Evolutionary conservation across 192 early-diverging fungal species (phyloP).

Genomic region (Haplosporangium gracile): DNA sequence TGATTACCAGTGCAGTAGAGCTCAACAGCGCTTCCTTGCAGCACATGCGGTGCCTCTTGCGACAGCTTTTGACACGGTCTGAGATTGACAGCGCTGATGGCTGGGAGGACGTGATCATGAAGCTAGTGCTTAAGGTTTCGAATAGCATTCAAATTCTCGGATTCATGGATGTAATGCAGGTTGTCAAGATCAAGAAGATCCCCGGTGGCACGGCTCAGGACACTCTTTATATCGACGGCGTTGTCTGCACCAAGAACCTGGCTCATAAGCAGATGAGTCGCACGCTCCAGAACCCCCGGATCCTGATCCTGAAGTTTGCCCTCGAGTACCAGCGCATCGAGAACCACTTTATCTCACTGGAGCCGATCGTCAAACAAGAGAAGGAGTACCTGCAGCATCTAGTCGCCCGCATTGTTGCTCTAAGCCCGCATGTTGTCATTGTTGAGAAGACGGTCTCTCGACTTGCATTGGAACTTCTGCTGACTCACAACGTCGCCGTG

Average conservation of each 20-base stretch:
- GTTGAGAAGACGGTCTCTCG: constrained; percentile 87
- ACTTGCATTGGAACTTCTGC: constrained; percentile 85
- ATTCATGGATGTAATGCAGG: constrained; percentile 81
- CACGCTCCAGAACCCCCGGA: constrained; percentile 74
- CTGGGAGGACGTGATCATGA: constrained; percentile 82
- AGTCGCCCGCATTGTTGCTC: constrained; percentile 80
- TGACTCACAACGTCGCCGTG: constrained; percentile 85
- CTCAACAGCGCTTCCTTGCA: constrained; percentile 74
- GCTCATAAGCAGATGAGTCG: constrained; percentile 92
- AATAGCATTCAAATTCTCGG: constrained; percentile 80
- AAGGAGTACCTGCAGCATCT: constrained; percentile 85
- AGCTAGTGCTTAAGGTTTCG: constrained; percentile 76
- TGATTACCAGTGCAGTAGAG: constrained; percentile 56
- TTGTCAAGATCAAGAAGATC: constrained; percentile 96
- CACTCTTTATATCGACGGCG: constrained; percentile 88
- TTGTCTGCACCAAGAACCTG: constrained; percentile 94
- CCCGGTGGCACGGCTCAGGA: constrained; percentile 86
- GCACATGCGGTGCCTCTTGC: constrained; percentile 78
- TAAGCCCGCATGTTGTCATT: constrained; percentile 85
- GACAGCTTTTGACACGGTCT: constrained; percentile 79
- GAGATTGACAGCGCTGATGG: constrained; percentile 64
- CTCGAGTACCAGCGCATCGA: constrained; percentile 83
- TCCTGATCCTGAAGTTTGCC: constrained; percentile 90
- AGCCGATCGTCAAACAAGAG: constrained; percentile 87
- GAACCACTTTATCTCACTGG: constrained; percentile 84